These are phyloP conservation scores for Populus tomentosa DNA, from an alignment of 441 rosid species.

Conservation along the genomic window DNA sequence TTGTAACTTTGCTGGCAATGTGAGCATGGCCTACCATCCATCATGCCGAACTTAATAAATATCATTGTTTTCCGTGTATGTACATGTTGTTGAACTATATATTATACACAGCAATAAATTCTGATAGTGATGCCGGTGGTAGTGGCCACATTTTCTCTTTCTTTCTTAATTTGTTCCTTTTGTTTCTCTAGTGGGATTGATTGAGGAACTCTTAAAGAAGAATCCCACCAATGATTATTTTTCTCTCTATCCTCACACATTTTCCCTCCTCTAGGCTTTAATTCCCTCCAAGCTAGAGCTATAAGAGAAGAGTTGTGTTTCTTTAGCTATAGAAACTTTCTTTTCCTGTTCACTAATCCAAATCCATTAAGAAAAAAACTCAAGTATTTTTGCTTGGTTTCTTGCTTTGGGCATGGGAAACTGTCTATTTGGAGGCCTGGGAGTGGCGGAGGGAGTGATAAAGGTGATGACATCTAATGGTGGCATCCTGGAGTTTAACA, in stretches of 20 bases:
- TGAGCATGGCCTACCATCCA: neutral
- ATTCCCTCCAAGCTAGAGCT: neutral
- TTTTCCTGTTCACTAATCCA: neutral
- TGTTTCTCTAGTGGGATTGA: slow-evolving; percentile 5
- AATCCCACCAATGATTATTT: slow-evolving; percentile 27
- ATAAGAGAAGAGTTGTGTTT: neutral
- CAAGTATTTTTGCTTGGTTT: no score
- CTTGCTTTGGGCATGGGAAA: slow-evolving; percentile 48
- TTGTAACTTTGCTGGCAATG: neutral
- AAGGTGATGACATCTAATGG: slow-evolving; percentile 56
- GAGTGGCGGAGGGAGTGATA: slow-evolving; percentile 27
- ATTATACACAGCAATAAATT: neutral
- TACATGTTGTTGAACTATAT: neutral
- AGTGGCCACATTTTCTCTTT: slow-evolving; percentile 2
- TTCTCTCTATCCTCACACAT: neutral
- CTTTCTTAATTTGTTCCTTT: slow-evolving; percentile 1
- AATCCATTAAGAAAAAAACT: neutral
- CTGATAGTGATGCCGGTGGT: neutral
- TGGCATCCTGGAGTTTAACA: slow-evolving; percentile 50
- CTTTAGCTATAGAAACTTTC: neutral
- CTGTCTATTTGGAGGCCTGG: slow-evolving; percentile 66
- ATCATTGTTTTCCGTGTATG: slow-evolving; percentile 7
- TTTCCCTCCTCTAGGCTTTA: neutral
- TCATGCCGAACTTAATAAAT: neutral
- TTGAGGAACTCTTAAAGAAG: slow-evolving; percentile 11